phyloP scores from a whole-genome alignment of 129 eudicot species.

The Glebionis coronaria region DNA sequence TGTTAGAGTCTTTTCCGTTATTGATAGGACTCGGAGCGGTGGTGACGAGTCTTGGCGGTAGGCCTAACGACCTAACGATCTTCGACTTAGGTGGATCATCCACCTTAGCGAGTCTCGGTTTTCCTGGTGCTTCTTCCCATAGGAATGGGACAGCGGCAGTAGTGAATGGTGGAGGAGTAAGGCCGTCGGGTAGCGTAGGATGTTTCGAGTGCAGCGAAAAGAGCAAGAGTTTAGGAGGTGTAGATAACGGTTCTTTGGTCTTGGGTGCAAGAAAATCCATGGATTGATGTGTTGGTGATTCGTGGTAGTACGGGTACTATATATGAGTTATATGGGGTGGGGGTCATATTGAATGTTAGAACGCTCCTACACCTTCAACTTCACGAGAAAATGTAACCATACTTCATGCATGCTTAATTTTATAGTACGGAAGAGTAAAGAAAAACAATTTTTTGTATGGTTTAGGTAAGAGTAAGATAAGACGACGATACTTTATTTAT shows the following conservation, averaged over 20 bases:
- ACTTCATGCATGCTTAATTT: constrained; percentile 3
- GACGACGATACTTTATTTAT: too few species aligned
- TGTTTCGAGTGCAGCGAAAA: constrained; percentile 51
- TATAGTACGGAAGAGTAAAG: neutral
- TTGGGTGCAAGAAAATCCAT: constrained; percentile 25
- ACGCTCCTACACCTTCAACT: constrained; percentile 31
- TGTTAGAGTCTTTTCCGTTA: constrained; percentile 5
- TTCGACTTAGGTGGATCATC: constrained; percentile 45
- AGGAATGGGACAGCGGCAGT: constrained; percentile 62
- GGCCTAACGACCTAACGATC: constrained; percentile 53
- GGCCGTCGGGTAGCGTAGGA: constrained; percentile 32
- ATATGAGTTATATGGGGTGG: constrained; percentile 20
- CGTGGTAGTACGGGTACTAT: constrained; percentile 13
- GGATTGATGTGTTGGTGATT: neutral
- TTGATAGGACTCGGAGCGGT: constrained; percentile 10
- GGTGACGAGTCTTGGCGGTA: constrained; percentile 52
- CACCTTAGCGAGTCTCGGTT: constrained; percentile 36
- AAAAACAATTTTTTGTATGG: neutral
- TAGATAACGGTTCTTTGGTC: constrained; percentile 23
- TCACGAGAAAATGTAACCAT: constrained; percentile 28
- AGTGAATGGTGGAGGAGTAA: constrained; percentile 64
- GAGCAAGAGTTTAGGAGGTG: constrained; percentile 68
- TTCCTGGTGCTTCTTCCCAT: constrained; percentile 98
- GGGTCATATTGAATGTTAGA: constrained; percentile 36
- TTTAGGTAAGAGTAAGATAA: neutral